Base-by-base conservation (phyloP, 1,284 basidiomycete genomes). In the Irpex sp. region DNA sequence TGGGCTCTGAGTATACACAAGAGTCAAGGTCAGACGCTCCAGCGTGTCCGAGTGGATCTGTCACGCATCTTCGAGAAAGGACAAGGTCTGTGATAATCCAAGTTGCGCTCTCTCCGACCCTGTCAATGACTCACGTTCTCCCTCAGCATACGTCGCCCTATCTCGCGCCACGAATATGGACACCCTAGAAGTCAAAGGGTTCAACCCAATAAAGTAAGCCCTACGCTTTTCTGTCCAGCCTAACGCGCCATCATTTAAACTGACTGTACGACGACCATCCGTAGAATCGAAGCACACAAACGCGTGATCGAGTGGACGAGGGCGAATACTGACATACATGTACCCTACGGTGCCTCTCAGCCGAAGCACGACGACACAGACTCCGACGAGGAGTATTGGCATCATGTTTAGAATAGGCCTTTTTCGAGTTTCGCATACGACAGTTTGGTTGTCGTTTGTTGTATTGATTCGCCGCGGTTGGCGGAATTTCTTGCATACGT, bases 1-100 rank as follows among this genome's bases (percentile, higher is more conserved):
- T 93, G 89, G 88, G 90, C 91, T 0, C 75, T 91, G 69, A 91
- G 89, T 61, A 87, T 95, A 21, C 93, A 94, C 73, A 95, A 96
- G 72, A 87, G 88, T 2, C 93, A 94, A 70, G 91, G 91, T 0
- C 91, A 93, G 72, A 94, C 88, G 0, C 73, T 95, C 18, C 83
- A 92, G 59, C 79, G 91, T 14, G 90, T 94, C 18, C 85, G 85
- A 62, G 84, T 92, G 0, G 82, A 91, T 68, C 76, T 92, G 19
- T 69, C 69, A 33, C 77, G 79, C 45, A 85, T 80, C 0, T 93
- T 96, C 73, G 93, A 95, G 73, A 91, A 88, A 66, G 93, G 93
- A 19, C 86, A 89, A 81, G 84, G 86, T 85, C 49, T 53, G 14
- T 36, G 19, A 7, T 8, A 5, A 7, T 16, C 4, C 14, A 10